A percentile compares a stretch with the other conserved stretches of the same genome.
Conservation (phyloP, 768 basidiomycete genomes). For the Suillus clintonianus region DNA sequence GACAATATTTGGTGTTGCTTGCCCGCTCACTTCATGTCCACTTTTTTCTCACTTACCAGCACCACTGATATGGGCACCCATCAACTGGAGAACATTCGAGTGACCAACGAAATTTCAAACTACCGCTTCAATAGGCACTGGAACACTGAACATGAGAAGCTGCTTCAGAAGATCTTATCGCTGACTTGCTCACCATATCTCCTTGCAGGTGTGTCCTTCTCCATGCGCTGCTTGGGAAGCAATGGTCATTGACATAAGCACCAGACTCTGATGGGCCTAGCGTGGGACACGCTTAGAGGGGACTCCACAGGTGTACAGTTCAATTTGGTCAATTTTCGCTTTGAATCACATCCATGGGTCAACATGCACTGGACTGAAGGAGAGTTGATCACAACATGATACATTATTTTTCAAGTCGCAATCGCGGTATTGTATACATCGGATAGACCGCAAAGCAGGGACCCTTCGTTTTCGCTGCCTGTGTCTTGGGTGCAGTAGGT, state of each 20-base stretch:
- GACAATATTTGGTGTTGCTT: neutral
- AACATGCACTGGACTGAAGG: neutral
- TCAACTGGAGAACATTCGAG: neutral
- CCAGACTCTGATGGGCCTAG: slow-evolving; percentile 55
- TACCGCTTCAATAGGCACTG: neutral
- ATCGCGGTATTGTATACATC: slow-evolving; percentile 56
- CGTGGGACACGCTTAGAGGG: slow-evolving; percentile 58
- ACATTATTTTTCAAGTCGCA: slow-evolving; percentile 67
- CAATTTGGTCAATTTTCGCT: slow-evolving; percentile 67
- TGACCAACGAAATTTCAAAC: neutral
- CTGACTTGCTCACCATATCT: slow-evolving; percentile 65
- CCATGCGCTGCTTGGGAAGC: neutral
- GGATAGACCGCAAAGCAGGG: slow-evolving; percentile 59
- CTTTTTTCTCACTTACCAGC: neutral
- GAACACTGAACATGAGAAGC: slow-evolving; percentile 49
- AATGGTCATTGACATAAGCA: neutral
- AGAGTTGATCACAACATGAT: slow-evolving; percentile 1
- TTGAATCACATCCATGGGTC: slow-evolving; percentile 66
- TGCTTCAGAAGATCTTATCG: slow-evolving; percentile 61
- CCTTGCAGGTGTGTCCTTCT: slow-evolving; percentile 50
- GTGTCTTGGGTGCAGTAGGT: slow-evolving; percentile 42
- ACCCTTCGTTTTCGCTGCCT: slow-evolving; percentile 20
- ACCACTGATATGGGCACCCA: neutral
- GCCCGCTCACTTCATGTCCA: neutral
- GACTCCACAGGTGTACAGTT: slow-evolving; percentile 60